Evolutionary conservation across 2,329 filamentous ascomycete species (phyloP), one percentile per base, ranked within the genome.

Genomic region (Hypoxylon sp.): DNA sequence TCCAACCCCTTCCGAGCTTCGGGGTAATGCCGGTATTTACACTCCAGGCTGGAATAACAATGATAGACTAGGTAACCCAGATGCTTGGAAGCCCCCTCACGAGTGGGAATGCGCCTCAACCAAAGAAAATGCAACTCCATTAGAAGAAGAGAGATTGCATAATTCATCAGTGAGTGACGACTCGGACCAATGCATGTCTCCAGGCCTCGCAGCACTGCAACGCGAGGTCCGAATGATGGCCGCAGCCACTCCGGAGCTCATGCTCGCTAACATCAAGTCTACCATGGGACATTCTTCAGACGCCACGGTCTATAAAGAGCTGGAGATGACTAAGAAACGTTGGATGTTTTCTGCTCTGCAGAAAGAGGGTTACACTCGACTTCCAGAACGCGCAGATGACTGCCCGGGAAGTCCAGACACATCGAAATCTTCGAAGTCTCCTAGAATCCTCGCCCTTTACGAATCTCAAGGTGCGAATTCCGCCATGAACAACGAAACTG

Each of bases 291-390:
- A 75, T 21, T 78, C 81, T 11, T 74, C 78, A 0, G 82, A 85
- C 58, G 79, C 83, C 2, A 81, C 78, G 37, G 75, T 86, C 19
- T 85, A 83, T 70, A 80, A 81, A 69, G 82, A 85, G 53, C 71
- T 85, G 3, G 85, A 85, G 61, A 78, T 86, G 50, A 84, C 86
- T 66, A 86, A 86, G 72, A 86, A 87, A 70, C 77, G 85, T 41
- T 90, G 87, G 87, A 84, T 93, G 79, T 79, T 90, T 32, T 88
- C 84, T 27, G 83, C 83, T 0, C 77, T 91, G 55, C 81, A 80
- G 79, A 67, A 79, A 82, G 71, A 82, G 81, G 72, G 71, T 37
- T 80, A 81, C 30, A 69, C 74, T 7, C 61, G 74, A 11, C 48
- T 72, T 8, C 57, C 57, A 7, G 67, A 73, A 6, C 61, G 68